Evolutionary conservation across 345 rosid genomes (phyloP), one percentile per base, ranked within the genome.

Genomic region (Syzygium oleosum): DNA sequence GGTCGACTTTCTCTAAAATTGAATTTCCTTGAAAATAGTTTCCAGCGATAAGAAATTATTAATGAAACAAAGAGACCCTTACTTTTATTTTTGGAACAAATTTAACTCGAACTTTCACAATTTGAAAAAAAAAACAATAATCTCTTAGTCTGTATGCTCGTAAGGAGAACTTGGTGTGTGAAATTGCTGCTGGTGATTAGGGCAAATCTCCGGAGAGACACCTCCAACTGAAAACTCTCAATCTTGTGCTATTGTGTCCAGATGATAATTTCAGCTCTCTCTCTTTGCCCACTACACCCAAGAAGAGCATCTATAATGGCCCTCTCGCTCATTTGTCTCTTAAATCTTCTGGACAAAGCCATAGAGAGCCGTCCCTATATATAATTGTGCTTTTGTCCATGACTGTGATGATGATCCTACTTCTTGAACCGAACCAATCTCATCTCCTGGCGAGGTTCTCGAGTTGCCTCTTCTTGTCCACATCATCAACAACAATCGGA

Each of bases 1-100:
- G 9, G 51, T 49, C 9, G 51, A 49, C 3, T 9, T 49, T 49
- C 51, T 7, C 55, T 53, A 53, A 52, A 58, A 11, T 58, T 12
- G 7, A 58, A 58, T 58, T 0, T 58, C 63, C 63, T 25, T 0
- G 27, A 4, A 25, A 58, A 23, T 10, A 23, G 29, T 58, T 58
- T 58, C 6, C 15, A 25, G 1, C 3, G 1, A 25, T 25, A 58
- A n/a, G 14, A 58, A 25, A 29, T 23, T 58, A 23, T 58, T 1
- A 2, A 58, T 58, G 11, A 58, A 58, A 58, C 63, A 58, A 0
- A 58, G 0, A 10, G 0, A 58, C 3, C n/a, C 6, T 56, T 0
- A 58, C 6, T 2, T 58, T 58, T 58, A 58, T 58, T 58, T 14
- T 25, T 25, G 14, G 29, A 58, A 58, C 1, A 58, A 58, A 58